Evolutionary conservation across 106 monocot genomes (phyloP).

Genomic region (Acanthochlamys bracteata): DNA sequence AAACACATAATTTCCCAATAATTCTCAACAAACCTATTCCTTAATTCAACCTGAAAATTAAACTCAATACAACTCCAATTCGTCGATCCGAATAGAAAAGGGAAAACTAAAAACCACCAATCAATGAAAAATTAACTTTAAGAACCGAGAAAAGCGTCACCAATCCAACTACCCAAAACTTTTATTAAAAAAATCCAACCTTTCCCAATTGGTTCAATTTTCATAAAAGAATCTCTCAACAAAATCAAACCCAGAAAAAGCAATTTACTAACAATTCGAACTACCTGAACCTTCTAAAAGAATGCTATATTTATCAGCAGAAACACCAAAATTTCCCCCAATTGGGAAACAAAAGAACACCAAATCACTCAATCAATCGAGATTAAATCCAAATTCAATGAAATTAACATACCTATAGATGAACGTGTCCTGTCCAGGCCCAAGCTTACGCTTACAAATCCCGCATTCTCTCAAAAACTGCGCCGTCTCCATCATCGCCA

Average conservation of each 20-base stretch:
- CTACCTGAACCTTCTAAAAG: neutral
- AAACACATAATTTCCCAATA: too few relatives aligned
- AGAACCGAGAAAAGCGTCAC: too few relatives aligned
- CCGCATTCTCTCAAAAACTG: neutral
- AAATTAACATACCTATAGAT: slow-evolving; percentile 1
- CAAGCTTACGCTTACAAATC: neutral
- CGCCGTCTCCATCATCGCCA: neutral
- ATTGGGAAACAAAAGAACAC: neutral
- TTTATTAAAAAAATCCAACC: too few relatives aligned
- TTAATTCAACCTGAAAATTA: too few relatives aligned
- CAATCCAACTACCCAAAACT: too few relatives aligned
- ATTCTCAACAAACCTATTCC: too few relatives aligned
- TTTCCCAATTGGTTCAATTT: neutral
- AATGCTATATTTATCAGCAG: neutral
- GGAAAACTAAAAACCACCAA: too few relatives aligned
- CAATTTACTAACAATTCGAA: neutral
- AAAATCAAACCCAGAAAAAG: neutral
- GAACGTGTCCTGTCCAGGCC: neutral
- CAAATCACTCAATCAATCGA: neutral
- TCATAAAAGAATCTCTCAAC: neutral
- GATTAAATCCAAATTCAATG: neutral
- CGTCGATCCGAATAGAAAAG: too few relatives aligned
- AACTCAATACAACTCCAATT: too few relatives aligned
- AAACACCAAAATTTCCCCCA: neutral
- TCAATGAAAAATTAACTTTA: too few relatives aligned